Conservation (phyloP, 176 grass and related monocot species). For the Dactylis glomerata region DNA sequence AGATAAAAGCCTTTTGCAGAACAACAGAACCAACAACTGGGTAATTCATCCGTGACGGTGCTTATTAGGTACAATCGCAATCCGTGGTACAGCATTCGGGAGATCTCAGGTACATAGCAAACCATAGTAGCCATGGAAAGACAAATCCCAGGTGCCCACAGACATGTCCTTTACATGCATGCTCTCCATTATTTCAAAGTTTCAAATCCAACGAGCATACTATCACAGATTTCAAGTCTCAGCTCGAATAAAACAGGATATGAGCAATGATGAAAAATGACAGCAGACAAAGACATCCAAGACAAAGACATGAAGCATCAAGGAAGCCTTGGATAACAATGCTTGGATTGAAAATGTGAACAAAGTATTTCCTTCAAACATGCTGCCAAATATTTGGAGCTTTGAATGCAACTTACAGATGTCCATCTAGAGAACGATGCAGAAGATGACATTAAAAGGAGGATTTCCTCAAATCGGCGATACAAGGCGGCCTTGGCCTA, state of each 20-base stretch:
- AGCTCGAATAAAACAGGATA: not conserved
- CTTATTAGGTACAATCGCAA: not conserved
- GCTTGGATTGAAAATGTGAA: no score
- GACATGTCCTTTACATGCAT: not conserved
- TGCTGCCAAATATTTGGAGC: no score
- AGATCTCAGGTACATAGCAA: not conserved
- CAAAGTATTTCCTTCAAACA: no score
- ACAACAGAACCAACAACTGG: not conserved
- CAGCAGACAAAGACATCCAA: not conserved
- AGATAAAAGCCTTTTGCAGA: no score
- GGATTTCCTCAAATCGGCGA: no score
- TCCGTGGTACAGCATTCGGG: no score
- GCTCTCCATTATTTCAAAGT: not conserved
- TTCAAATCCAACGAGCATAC: not conserved
- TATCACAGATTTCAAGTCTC: not conserved
- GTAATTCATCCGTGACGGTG: not conserved
- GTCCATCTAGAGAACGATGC: no score
- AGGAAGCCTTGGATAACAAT: no score
- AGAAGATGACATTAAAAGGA: no score
- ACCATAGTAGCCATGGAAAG: not conserved
- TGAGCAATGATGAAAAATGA: not conserved
- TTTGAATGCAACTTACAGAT: no score
- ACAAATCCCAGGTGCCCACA: slow-evolving; percentile 34
- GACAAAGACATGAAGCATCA: not conserved
- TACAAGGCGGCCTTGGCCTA: no score